Evolutionary conservation across 2,329 filamentous ascomycete genomes (phyloP).

Genomic region (Didymella arachidicola): DNA sequence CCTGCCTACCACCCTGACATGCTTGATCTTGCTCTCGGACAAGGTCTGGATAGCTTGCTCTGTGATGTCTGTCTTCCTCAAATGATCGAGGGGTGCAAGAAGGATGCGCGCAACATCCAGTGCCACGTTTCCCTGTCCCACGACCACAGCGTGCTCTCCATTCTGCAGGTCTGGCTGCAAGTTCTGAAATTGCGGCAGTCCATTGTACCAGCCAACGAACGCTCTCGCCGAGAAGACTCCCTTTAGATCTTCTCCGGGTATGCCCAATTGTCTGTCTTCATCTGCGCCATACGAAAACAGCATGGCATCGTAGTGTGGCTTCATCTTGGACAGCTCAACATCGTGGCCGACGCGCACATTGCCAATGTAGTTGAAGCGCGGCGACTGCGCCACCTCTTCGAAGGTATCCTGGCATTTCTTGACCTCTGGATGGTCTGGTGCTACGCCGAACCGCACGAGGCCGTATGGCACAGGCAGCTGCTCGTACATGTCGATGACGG

Average conservation of each 20-base stretch:
- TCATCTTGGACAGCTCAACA: constrained; percentile 72
- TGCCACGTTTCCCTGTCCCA: constrained; percentile 96
- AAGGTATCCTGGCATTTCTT: constrained; percentile 99
- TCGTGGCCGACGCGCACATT: constrained; percentile 80
- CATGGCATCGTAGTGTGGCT: constrained; percentile 88
- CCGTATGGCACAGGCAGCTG: constrained; percentile 91
- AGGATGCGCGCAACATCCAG: constrained; percentile 91
- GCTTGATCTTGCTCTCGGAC: constrained; percentile 74
- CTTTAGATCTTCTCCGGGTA: constrained; percentile 79
- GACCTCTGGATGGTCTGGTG: constrained; percentile 98
- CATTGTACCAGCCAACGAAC: constrained; percentile 99
- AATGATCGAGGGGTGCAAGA: constrained; percentile 74
- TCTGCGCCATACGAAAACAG: constrained; percentile 93
- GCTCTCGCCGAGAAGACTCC: constrained; percentile 88
- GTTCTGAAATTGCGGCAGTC: constrained; percentile 79
- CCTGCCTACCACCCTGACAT: constrained; percentile 86
- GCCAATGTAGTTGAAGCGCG: constrained; percentile 87
- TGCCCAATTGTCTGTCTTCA: constrained; percentile 77
- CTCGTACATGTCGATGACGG: constrained; percentile 94
- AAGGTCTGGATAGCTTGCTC: constrained; percentile 80
- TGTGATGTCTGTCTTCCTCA: constrained; percentile 87
- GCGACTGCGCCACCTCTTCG: constrained; percentile 81
- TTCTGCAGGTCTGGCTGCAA: constrained; percentile 76
- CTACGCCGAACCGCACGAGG: constrained; percentile 90
- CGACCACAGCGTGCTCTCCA: constrained; percentile 83